phyloP scores from a whole-genome alignment of 164 flowering plant genomes.

The Kalanchoe fedtschenkoi region DNA sequence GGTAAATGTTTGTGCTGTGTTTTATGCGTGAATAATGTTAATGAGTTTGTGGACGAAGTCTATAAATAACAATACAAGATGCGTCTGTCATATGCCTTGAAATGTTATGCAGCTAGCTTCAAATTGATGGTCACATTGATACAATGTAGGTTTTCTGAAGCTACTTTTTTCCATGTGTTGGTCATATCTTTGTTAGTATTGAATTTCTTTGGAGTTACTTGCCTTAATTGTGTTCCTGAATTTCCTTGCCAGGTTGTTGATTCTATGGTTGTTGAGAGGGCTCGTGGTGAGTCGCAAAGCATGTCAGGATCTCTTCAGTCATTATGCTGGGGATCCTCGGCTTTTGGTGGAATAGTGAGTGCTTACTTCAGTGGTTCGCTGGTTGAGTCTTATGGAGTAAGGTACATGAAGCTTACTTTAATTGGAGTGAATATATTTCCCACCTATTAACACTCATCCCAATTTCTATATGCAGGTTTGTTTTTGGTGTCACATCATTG shows the following conservation, averaged over 20 bases:
- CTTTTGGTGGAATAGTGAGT: slow-evolving; percentile 95
- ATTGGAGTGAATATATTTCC: neutral
- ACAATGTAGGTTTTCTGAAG: neutral
- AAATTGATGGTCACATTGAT: neutral
- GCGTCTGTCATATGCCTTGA: neutral
- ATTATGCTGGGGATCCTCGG: slow-evolving; percentile 99
- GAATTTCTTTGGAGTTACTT: too few relatives aligned
- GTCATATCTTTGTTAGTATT: neutral
- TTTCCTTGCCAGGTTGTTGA: slow-evolving; percentile 73
- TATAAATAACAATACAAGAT: too few relatives aligned
- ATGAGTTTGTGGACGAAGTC: too few relatives aligned
- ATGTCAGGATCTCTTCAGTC: slow-evolving; percentile 97
- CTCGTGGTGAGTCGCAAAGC: slow-evolving; percentile 99
- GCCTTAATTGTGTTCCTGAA: too few relatives aligned
- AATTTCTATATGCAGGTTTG: slow-evolving; percentile 55
- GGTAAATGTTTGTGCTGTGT: neutral
- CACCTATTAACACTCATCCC: slow-evolving; percentile 3
- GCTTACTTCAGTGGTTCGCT: slow-evolving; percentile 96
- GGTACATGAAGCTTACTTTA: slow-evolving; percentile 29
- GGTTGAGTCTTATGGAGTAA: slow-evolving; percentile 89
- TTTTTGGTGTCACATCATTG: slow-evolving; percentile 90
- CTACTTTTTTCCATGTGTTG: neutral
- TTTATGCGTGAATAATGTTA: neutral
- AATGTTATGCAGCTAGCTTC: too few relatives aligned
- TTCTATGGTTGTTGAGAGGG: slow-evolving; percentile 99